phyloP scores from a whole-genome alignment of 805 yeast species.

The Saccharomyces eubayanus region DNA sequence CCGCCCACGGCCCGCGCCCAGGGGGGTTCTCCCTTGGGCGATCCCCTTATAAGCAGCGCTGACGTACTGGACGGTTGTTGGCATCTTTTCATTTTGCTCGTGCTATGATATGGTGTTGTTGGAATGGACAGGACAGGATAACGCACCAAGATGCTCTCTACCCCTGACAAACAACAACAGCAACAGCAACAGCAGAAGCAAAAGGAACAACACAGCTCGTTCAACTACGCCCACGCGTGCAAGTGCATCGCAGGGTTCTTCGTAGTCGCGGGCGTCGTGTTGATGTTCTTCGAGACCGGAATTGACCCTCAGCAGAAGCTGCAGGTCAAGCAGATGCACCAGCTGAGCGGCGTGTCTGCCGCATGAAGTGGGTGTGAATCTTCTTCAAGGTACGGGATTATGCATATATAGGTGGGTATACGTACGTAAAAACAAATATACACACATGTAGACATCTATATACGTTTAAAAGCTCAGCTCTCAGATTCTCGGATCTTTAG shows the following conservation, averaged over 20 bases:
- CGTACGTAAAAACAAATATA: not conserved
- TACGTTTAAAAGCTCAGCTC: not conserved
- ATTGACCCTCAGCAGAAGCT: not conserved
- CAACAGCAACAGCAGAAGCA: not conserved
- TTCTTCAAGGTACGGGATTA: not conserved
- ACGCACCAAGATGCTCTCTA: not conserved
- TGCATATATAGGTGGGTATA: not conserved
- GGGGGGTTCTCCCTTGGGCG: not conserved
- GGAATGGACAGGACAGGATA: not conserved
- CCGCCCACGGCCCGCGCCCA: not conserved
- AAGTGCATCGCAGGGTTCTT: constrained; percentile 6
- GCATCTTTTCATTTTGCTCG: not conserved
- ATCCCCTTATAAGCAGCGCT: not conserved
- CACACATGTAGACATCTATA: not conserved
- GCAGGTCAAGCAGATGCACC: not conserved
- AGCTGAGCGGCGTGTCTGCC: not conserved
- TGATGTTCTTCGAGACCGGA: constrained; percentile 10
- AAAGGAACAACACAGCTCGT: not conserved
- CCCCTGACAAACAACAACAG: not conserved
- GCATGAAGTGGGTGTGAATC: too few relatives aligned
- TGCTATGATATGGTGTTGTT: not conserved
- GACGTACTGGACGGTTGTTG: not conserved
- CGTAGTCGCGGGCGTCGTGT: constrained; percentile 5
- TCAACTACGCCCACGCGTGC: constrained; percentile 5
- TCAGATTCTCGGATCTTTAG: not conserved